Percentiles rank a stretch among this genome's conserved stretches.
Evolutionary conservation across 83 land plant genomes (phyloP).

Genomic region (Picea abies): DNA sequence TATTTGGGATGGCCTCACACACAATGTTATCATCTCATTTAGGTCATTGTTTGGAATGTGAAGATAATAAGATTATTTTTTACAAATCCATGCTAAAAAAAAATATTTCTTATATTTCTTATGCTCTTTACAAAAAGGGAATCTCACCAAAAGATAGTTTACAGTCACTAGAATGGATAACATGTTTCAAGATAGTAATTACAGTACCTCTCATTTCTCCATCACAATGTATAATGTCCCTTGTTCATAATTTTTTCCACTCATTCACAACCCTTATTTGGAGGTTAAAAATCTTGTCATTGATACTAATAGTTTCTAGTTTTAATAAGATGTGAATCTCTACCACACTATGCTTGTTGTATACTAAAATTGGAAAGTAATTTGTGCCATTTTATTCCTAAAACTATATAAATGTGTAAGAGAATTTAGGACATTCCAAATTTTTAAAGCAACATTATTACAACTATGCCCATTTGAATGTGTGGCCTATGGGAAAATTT

Average conservation of each 20-base stretch:
- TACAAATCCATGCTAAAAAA: constrained; percentile 87
- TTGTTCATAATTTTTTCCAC: constrained; percentile 77
- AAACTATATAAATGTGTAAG: background rate
- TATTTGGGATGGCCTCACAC: constrained; percentile 71
- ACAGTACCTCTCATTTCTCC: constrained; percentile 85
- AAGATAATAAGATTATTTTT: constrained; percentile 78
- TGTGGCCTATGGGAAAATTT: no score
- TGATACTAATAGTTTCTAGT: background rate
- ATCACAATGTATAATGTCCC: constrained; percentile 87
- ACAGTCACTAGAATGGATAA: constrained; percentile 97
- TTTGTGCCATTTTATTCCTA: background rate
- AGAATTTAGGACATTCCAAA: background rate
- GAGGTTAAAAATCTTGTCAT: background rate
- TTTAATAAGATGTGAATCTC: background rate
- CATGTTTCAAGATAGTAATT: constrained; percentile 85
- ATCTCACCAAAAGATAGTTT: constrained; percentile 64
- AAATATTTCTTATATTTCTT: constrained; percentile 34
- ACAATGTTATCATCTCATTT: constrained; percentile 73
- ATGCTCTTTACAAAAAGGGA: constrained; percentile 32
- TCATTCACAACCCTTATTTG: background rate
- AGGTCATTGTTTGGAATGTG: constrained; percentile 87
- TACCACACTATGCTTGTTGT: no score
- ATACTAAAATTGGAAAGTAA: background rate
- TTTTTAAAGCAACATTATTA: background rate
- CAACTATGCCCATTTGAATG: no score